Evolutionary conservation across 768 basidiomycete genomes (phyloP).

Genomic region (Pleurotus tuoliensis): DNA sequence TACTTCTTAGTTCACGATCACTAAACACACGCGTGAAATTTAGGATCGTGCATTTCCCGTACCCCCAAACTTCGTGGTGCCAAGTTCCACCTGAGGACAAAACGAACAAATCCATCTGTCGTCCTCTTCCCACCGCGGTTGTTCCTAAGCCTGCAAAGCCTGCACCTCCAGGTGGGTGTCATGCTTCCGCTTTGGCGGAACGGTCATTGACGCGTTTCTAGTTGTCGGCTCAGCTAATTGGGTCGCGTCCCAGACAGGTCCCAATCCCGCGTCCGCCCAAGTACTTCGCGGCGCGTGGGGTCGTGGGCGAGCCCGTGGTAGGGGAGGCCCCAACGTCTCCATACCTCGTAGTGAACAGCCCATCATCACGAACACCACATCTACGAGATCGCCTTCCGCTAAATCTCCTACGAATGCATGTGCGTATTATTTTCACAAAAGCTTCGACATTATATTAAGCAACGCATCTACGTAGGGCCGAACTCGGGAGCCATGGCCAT

Average conservation of each 20-base stretch:
- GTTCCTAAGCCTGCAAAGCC: conserved; percentile 27
- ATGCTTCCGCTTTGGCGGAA: not conserved
- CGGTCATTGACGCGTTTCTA: conserved; percentile 7
- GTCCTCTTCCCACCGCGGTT: conserved; percentile 33
- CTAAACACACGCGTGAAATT: not conserved
- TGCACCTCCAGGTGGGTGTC: conserved; percentile 20
- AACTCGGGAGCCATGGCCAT: too few relatives aligned
- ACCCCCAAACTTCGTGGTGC: conserved; percentile 40
- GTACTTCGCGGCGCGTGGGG: conserved; percentile 18
- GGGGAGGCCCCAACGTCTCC: not conserved
- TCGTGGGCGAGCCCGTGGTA: not conserved
- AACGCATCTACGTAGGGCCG: too few relatives aligned
- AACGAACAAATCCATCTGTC: conserved; percentile 41
- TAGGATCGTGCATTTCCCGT: conserved; percentile 31
- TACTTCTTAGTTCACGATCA: not conserved
- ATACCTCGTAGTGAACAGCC: conserved; percentile 2
- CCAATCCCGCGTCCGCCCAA: conserved; percentile 9
- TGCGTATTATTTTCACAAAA: not conserved
- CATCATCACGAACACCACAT: not conserved
- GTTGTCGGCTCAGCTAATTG: conserved; percentile 37
- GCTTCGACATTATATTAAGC: not conserved
- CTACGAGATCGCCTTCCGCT: not conserved
- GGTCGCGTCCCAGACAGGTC: conserved; percentile 20
- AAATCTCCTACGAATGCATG: conserved; percentile 3
- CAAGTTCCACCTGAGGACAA: conserved; percentile 35